Conservation (phyloP, 352 stramenopile genomes). For the Thalassiosira mediterranea region DNA sequence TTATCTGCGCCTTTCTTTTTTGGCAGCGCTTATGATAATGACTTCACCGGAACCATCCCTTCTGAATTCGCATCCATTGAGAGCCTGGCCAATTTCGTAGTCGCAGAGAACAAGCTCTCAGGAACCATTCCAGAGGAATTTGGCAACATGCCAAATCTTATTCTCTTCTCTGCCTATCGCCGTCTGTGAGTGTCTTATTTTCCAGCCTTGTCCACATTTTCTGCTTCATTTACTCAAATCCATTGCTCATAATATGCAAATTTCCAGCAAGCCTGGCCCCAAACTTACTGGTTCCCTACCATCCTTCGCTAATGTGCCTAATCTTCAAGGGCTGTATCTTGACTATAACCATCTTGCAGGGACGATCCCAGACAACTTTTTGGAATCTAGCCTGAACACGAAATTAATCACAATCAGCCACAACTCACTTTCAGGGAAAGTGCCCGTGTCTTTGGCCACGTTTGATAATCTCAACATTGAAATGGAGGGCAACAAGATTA, state of each 20-base stretch:
- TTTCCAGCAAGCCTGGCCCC: constrained; percentile 47
- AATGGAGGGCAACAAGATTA: constrained; percentile 66
- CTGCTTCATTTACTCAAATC: not conserved
- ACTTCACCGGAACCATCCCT: constrained; percentile 69
- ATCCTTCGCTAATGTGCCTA: constrained; percentile 61
- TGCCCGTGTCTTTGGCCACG: constrained; percentile 41
- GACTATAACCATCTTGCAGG: constrained; percentile 67
- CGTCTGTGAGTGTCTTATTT: constrained; percentile 19
- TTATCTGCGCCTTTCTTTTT: not conserved
- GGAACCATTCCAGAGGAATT: constrained; percentile 56
- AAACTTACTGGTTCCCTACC: constrained; percentile 61
- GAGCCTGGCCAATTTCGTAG: constrained; percentile 65
- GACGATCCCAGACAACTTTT: constrained; percentile 56
- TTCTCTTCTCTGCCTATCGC: constrained; percentile 54
- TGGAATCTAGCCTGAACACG: constrained; percentile 52
- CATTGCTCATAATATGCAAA: not conserved
- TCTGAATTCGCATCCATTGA: constrained; percentile 49
- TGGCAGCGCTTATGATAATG: constrained; percentile 52
- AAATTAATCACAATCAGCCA: constrained; percentile 61
- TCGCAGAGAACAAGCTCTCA: constrained; percentile 65
- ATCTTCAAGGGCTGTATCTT: constrained; percentile 66
- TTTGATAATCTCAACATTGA: constrained; percentile 63
- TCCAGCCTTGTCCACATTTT: not conserved
- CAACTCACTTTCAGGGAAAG: constrained; percentile 55
- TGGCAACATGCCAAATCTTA: constrained; percentile 52